These are phyloP conservation scores for Phlebiopsis flavidoalba DNA, from an alignment of 768 basidiomycete genomes.

Conservation along the genomic window DNA sequence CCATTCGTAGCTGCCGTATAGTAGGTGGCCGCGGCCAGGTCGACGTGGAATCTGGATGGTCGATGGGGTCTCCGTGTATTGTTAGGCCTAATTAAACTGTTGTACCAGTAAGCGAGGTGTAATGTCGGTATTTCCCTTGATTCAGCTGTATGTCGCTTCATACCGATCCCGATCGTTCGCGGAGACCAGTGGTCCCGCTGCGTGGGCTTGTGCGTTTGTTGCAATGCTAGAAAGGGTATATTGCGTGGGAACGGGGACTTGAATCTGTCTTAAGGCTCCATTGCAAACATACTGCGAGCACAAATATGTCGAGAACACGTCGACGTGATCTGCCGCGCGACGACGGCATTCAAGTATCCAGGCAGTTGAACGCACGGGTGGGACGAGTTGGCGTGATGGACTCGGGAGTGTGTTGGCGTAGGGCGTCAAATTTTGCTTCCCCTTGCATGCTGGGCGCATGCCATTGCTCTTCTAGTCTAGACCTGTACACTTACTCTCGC, in stretches of 20 bases:
- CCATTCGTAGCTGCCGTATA: no score
- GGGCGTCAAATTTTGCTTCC: background rate
- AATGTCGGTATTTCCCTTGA: background rate
- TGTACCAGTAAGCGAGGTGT: background rate
- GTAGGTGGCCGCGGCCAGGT: no score
- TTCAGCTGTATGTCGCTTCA: background rate
- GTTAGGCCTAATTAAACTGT: background rate
- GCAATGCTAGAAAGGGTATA: no score
- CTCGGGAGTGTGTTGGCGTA: background rate
- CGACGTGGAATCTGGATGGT: no score
- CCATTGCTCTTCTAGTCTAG: background rate
- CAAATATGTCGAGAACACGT: background rate
- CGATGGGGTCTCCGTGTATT: background rate
- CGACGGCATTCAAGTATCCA: background rate
- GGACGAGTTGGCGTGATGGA: no score
- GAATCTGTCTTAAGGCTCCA: no score
- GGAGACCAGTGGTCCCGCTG: background rate
- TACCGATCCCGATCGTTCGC: background rate
- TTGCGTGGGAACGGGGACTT: no score
- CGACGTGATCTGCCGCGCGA: background rate
- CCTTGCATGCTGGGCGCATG: background rate
- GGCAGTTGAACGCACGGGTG: background rate
- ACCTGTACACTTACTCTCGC: background rate
- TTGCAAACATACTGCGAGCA: background rate
- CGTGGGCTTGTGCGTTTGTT: no score